These are phyloP conservation scores for Fusarium floridanum DNA, from an alignment of 2,329 filamentous ascomycete genomes.

Conservation along the genomic window DNA sequence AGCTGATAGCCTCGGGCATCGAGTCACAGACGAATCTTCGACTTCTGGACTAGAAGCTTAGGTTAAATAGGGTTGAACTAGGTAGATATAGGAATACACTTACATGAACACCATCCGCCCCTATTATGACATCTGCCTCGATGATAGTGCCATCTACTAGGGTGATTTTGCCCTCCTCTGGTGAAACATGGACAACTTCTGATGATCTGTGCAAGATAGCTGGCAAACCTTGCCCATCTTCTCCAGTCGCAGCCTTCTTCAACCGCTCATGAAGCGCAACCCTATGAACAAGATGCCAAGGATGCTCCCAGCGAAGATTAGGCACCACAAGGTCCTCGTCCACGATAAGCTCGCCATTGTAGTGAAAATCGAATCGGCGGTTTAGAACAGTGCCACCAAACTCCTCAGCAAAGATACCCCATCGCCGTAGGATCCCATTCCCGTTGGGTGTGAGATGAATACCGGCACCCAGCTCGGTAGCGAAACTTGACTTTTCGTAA, in stretches of 20 bases:
- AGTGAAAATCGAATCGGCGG: constrained; percentile 53
- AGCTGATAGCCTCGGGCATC: constrained; percentile 51
- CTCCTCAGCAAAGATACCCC: constrained; percentile 54
- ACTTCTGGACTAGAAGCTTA: constrained; percentile 33
- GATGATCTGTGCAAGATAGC: constrained; percentile 56
- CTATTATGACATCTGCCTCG: constrained; percentile 64
- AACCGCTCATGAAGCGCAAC: constrained; percentile 63
- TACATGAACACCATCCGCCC: constrained; percentile 67
- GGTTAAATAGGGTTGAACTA: not conserved
- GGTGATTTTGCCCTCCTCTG: constrained; percentile 54
- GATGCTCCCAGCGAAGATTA: constrained; percentile 60
- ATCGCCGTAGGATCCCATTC: constrained; percentile 66
- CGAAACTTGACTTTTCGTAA: constrained; percentile 68
- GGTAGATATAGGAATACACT: not conserved
- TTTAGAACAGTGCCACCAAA: constrained; percentile 54
- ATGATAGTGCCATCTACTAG: constrained; percentile 59
- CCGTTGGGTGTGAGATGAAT: constrained; percentile 73
- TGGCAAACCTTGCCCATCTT: constrained; percentile 53
- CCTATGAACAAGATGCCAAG: constrained; percentile 65
- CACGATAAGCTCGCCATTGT: constrained; percentile 52
- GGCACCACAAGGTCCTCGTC: constrained; percentile 50
- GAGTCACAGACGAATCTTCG: constrained; percentile 42
- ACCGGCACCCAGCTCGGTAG: constrained; percentile 69
- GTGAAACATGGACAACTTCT: constrained; percentile 59
- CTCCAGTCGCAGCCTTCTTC: constrained; percentile 57